These are phyloP conservation scores for Caryopteris hybrid DNA, from an alignment of 305 asterid species.

Conservation along the genomic window DNA sequence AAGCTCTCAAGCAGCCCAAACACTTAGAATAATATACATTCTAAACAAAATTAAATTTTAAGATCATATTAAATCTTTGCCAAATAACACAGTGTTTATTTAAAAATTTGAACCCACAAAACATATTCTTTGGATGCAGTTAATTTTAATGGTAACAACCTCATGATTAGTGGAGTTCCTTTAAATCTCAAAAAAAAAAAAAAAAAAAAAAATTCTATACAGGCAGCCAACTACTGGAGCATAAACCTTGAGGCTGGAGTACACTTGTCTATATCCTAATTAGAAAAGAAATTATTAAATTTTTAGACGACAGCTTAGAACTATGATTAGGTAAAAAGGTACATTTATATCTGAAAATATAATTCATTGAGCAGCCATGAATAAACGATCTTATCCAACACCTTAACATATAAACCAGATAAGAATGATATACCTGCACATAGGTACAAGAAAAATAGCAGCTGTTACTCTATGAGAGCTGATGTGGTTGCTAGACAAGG, in stretches of 20 bases:
- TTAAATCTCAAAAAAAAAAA: too few species aligned
- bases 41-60: too few species aligned
- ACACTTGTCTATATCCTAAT: too few species aligned
- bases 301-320: too few species aligned
- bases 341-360: neutral
- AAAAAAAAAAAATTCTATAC: too few species aligned
- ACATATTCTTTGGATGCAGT: neutral
- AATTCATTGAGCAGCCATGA: neutral
- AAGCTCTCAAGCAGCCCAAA: too few species aligned
- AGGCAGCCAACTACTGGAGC: too few species aligned
- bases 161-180: neutral
- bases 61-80: too few species aligned
- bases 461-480: slow-evolving; percentile 59
- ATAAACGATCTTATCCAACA: neutral
- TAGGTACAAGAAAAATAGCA: slow-evolving; percentile 6
- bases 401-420: neutral
- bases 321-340: too few species aligned
- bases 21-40: too few species aligned
- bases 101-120: neutral
- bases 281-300: too few species aligned
- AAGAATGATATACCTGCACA: neutral
- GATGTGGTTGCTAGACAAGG: slow-evolving; percentile 81
- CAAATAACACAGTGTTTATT: neutral
- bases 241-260: too few species aligned
- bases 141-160: neutral